phyloP scores from a whole-genome alignment of 805 yeast genomes.

The Grigorovia humatica region DNA sequence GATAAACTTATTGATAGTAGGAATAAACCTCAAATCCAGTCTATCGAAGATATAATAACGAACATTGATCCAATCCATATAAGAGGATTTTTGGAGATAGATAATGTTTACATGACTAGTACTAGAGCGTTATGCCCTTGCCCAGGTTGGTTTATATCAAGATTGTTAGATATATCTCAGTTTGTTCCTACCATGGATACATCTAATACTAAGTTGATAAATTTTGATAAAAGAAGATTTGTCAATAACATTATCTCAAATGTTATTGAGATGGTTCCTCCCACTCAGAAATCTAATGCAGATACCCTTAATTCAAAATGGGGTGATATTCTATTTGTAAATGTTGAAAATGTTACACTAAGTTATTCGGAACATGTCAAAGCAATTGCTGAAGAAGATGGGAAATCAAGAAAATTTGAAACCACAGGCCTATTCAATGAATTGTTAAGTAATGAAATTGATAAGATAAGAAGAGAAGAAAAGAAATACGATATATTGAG shows the following conservation, averaged over 20 bases:
- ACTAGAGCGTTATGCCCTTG: conserved; percentile 58
- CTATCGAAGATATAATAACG: conserved; percentile 19
- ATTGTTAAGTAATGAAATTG: conserved; percentile 40
- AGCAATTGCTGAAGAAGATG: conserved; percentile 35
- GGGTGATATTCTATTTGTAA: conserved; percentile 16
- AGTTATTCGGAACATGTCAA: conserved; percentile 20
- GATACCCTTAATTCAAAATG: conserved; percentile 3
- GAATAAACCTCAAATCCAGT: conserved; percentile 18
- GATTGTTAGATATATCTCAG: conserved; percentile 64
- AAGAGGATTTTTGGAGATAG: conserved; percentile 26
- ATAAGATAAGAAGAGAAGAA: conserved; percentile 43
- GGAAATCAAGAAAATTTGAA: conserved; percentile 30
- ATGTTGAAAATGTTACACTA: conserved; percentile 25
- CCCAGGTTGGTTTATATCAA: conserved; percentile 82
- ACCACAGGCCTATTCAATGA: conserved; percentile 35
- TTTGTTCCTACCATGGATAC: conserved; percentile 71
- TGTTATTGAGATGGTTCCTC: conserved; percentile 35
- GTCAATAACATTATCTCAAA: conserved; percentile 51
- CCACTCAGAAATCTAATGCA: conserved; percentile 3
- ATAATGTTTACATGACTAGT: conserved; percentile 25
- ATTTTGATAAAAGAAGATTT: conserved; percentile 77
- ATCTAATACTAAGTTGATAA: conserved; percentile 53
- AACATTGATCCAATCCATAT: conserved; percentile 15
- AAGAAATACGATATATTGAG: conserved; percentile 33
- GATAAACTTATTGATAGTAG: conserved; percentile 13